Base-by-base conservation (phyloP, 768 basidiomycete genomes). In the Agrocybe pediades region DNA sequence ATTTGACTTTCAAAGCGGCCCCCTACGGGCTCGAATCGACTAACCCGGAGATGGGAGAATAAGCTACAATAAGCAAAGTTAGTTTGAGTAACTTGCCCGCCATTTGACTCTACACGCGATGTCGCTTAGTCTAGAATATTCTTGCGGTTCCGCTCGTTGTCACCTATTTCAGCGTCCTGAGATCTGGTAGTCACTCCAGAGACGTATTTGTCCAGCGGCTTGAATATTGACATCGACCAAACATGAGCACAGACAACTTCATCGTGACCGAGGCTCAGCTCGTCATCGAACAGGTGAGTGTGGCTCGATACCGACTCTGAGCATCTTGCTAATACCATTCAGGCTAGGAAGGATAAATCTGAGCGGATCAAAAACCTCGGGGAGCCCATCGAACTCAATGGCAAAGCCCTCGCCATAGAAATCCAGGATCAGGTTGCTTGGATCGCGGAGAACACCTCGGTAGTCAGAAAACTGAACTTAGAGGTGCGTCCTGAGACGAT, bases 401-500 rank as follows among this genome's bases (percentile, higher is more conserved):
- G 88, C 24, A 93, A 88, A 63, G 85, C 93, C 3, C 71, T 98
- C 30, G 83, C 79, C 20, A 74, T 97, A 6, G 72, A 84, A 21
- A 70, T 97, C 41, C 72, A 78, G 29, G 87, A 79, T 4, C 78
- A 82, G 33, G 69, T 81, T 19, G 92, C 84, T 0, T 98, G 92
- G 91, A 86, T 92, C 41, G 95, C 90, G 20, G 95, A 95, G 67
- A 95, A 88, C 63, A 88, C 91, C 0, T 83, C 85, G 51, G 78
- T 87, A 6, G 80, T 86, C 15, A 80, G 87, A 55, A 86, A 86
- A 63, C 65, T 95, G 36, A 84, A 92, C 63, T 70, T 98, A 16
- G 81, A 91, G 78, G 96, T 93, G 66, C 16, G 68, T 51, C n/a
- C 2, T 24, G 3, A 13, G 6, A 6, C 16, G 20, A 13, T 5